Conservation (phyloP, 768 basidiomycete species). For the Calvatia gigantea region DNA sequence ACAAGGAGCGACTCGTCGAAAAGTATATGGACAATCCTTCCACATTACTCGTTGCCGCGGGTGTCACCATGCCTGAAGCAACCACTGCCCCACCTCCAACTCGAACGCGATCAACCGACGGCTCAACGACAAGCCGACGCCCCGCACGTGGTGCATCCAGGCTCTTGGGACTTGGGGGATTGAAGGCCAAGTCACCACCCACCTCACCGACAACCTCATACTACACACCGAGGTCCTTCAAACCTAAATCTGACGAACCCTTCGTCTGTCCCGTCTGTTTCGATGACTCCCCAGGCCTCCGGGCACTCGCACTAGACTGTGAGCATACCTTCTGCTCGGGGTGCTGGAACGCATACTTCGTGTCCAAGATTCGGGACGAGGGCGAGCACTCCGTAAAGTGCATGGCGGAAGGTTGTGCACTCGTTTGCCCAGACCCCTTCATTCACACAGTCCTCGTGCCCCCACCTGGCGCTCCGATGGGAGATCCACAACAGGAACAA, state of each 20-base stretch:
- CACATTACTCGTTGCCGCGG: constrained; percentile 69
- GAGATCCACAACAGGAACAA: constrained; percentile 22
- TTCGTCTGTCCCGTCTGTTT: constrained; percentile 96
- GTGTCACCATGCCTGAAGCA: constrained; percentile 47
- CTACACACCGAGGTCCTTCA: constrained; percentile 24
- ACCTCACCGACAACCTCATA: constrained; percentile 16
- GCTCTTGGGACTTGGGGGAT: constrained; percentile 30
- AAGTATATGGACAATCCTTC: constrained; percentile 94
- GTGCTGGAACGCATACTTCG: constrained; percentile 82
- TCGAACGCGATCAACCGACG: constrained; percentile 26
- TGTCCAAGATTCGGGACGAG: constrained; percentile 80
- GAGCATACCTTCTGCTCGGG: constrained; percentile 79
- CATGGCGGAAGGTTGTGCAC: constrained; percentile 76
- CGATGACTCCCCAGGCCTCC: constrained; percentile 59
- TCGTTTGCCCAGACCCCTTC: constrained; percentile 63
- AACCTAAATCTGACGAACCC: constrained; percentile 35
- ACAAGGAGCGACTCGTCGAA: constrained; percentile 93
- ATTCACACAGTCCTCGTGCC: constrained; percentile 50
- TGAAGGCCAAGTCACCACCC: constrained; percentile 27
- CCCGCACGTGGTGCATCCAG: constrained; percentile 35
- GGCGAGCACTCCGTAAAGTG: constrained; percentile 71
- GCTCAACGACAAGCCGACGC: constrained; percentile 26
- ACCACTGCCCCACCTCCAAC: constrained; percentile 26
- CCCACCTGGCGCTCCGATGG: constrained; percentile 21
- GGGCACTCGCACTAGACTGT: constrained; percentile 73